A percentile compares a stretch with the other conserved stretches of the same genome.
Conservation (phyloP, 345 rosid genomes). For the Toxicodendron radicans region DNA sequence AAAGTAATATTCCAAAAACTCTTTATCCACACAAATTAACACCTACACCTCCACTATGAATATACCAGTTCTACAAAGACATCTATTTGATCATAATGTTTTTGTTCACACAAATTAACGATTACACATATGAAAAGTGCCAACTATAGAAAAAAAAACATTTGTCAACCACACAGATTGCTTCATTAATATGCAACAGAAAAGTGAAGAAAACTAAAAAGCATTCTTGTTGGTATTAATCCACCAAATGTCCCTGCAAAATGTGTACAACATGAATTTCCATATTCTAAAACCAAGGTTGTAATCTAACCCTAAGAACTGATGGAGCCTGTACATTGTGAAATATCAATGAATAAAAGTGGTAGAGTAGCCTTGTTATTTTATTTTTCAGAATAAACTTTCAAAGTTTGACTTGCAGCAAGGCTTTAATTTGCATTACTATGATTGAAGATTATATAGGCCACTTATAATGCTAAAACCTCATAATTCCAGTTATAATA, state of each 20-base stretch:
- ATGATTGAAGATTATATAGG: not conserved
- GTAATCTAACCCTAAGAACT: not conserved
- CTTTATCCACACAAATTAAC: not conserved
- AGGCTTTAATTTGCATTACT: not conserved
- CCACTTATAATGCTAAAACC: constrained; percentile 1
- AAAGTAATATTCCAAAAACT: not conserved
- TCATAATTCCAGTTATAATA: not conserved
- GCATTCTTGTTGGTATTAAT: not conserved
- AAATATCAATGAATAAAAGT: not conserved
- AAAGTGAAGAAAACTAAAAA: not conserved
- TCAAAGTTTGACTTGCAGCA: not conserved
- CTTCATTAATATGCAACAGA: not conserved
- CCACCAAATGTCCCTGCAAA: not conserved
- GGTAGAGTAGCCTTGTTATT: not conserved
- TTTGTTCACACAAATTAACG: not conserved
- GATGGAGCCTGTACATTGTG: not conserved
- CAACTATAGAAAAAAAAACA: not conserved
- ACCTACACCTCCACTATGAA: not conserved
- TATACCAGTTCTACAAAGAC: not conserved
- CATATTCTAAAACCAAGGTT: not conserved
- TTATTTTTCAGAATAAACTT: not conserved
- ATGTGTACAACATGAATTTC: constrained; percentile 1
- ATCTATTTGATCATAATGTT: not conserved
- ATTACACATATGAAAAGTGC: not conserved
- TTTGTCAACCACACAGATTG: not conserved